Base-by-base conservation (phyloP, 768 basidiomycete genomes). In the Lentinula lateritia region DNA sequence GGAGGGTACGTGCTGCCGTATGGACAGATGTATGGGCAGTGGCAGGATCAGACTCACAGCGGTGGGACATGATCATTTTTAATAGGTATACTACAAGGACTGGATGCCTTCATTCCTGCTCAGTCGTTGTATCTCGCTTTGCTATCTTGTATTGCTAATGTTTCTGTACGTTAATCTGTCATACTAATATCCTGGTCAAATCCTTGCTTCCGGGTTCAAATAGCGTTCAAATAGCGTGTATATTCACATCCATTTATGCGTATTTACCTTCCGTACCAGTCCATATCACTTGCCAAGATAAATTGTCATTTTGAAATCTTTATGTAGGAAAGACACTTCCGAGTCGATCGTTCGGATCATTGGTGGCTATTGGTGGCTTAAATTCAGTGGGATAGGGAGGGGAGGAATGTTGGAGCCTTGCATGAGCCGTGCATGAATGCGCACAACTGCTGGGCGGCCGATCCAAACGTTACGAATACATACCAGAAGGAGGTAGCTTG, bases 11-110 rank as follows among this genome's bases (percentile, higher is more conserved):
- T 56, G 23, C 55, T 56, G 55, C 55, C 55, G 23, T 56, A 42
- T 42, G 55, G 55, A 43, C 55, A 56, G 41, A 39, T 56, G 39
- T 56, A 56, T 43, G 55, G 55, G 43, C 39, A 56, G 41, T 43
- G 55, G 41, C 55, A 56, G 23, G 23, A 56, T 28, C 55, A 38
- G 41, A 20, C 12, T 10, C 55, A 45, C 41, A 28, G 53, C 16
- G 38, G 41, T 43, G 23, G 41, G n/a, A 12, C 10, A 43, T 56
- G 23, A 41, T 56, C 39, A 42, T 20, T 34, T 5, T 50, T 28
- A 5, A 32, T 50, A n/a, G 9, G 48, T 50, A 10, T 20, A 28
- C 2, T 36, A 34, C n/a, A 3, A 34, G 48, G 50, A 34, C 35
- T 52, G 7, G 15, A 34, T n/a, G 2, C 15, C 50, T 52, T 52